A percentile compares a stretch with the other conserved stretches of the same genome.
phyloP scores from a whole-genome alignment of 306 rosid genomes.

The Prunus salicina region DNA sequence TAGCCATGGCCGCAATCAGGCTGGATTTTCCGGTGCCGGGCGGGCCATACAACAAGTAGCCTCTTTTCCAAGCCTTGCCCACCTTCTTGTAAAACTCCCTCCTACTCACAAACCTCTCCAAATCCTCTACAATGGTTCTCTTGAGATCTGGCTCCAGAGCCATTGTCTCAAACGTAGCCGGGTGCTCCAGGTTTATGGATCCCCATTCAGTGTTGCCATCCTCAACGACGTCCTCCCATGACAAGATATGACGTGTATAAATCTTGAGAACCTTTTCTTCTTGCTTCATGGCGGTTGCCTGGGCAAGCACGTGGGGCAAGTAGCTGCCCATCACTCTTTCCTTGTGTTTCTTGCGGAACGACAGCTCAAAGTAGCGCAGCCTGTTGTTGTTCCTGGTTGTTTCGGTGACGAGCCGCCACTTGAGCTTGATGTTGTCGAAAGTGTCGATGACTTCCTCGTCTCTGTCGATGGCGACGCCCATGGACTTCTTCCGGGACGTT shows the following conservation, averaged over 20 bases:
- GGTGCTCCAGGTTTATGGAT: conserved; percentile 36
- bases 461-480: conserved; percentile 17
- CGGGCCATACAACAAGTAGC: conserved; percentile 42
- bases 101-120: conserved; percentile 37
- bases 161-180: conserved; percentile 36
- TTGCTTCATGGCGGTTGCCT: conserved; percentile 18
- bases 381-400: background rate
- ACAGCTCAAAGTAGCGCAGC: conserved; percentile 19
- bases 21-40: conserved; percentile 42
- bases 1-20: conserved; percentile 48
- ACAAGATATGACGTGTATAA: background rate
- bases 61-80: conserved; percentile 51
- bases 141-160: conserved; percentile 35
- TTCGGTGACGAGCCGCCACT: conserved; percentile 18
- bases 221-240: conserved; percentile 7
- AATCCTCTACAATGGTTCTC: conserved; percentile 15
- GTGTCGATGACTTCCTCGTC: conserved; percentile 24
- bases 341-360: conserved; percentile 26
- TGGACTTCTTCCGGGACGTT: conserved; percentile 18
- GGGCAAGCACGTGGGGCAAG: conserved; percentile 22
- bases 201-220: conserved; percentile 7
- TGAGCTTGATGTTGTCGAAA: conserved; percentile 13
- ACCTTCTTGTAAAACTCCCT: conserved; percentile 36
- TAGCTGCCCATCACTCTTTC: conserved; percentile 23
- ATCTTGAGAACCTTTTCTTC: conserved; percentile 27